Conservation (phyloP, 2,329 filamentous ascomycete genomes). For the Botrytis hyacinthi region DNA sequence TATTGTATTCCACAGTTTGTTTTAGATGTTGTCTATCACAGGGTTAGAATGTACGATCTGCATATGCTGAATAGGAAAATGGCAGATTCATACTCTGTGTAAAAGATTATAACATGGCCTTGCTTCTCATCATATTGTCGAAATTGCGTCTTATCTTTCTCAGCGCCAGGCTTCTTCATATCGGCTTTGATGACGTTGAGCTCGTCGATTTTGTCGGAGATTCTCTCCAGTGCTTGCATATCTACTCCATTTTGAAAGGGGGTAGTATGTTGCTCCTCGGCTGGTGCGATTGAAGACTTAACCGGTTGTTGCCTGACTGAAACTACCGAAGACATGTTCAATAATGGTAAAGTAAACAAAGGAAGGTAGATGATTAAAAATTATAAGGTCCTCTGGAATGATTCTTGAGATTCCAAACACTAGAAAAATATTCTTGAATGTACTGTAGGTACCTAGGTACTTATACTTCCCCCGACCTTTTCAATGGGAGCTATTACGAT, state of each 20-base stretch:
- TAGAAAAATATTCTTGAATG: no score
- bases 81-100: slow-evolving; percentile 52
- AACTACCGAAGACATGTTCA: neutral
- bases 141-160: slow-evolving; percentile 78
- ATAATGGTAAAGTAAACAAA: neutral
- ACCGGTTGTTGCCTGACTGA: neutral
- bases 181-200: slow-evolving; percentile 53
- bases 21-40: slow-evolving; percentile 54
- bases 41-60: slow-evolving; percentile 4
- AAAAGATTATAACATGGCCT: slow-evolving; percentile 84
- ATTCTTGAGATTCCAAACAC: neutral
- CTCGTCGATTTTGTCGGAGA: slow-evolving; percentile 51
- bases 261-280: no score
- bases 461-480: neutral
- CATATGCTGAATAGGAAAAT: neutral
- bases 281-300: neutral
- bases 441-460: neutral
- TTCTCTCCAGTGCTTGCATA: slow-evolving; percentile 43
- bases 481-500: neutral
- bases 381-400: neutral
- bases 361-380: neutral
- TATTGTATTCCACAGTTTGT: slow-evolving; percentile 81
- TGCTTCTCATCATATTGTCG: slow-evolving; percentile 81
- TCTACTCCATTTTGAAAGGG: slow-evolving; percentile 24
- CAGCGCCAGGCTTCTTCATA: slow-evolving; percentile 58